Base-by-base conservation (phyloP, 140 eudicot genomes). In the Oenanthe javanica region DNA sequence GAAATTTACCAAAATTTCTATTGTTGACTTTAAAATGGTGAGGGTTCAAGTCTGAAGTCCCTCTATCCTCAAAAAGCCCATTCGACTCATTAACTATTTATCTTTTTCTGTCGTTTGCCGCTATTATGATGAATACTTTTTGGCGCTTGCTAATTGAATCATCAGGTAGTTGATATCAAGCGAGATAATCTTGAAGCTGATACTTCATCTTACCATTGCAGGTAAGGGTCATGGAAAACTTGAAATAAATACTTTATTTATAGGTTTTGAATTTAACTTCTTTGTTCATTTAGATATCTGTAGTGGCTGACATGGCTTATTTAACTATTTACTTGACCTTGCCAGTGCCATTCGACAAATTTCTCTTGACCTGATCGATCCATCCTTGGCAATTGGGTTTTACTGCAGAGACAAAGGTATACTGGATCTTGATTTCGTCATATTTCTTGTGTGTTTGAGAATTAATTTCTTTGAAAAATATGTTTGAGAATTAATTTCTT, bases 331-430 rank as follows among this genome's bases (percentile, higher is more conserved):
- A 43, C 66, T 72, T 63, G 46, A 42, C 59, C 43, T 15, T 82
- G 77, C 45, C 95, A 94, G 97, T 81, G 86, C 85, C 63, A 67
- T 90, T 79, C 84, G 96, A 16, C 94, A 94, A 72, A 84, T 94
- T 75, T 89, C 96, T 18, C 88, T 94, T 2, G 97, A 92, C 71
- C 89, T 96, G 63, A 85, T 94, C 51, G 98, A 94, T 84, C 93
- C 98, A 42, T 94, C 98, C 40, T 86, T 93, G 84, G 97, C 98
- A 59, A 91, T 93, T 52, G 98, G 98, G 71, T 93, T 93, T 86
- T 93, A 93, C 61, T 93, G 98, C 91, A 86, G 89, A 75, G 93
- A 91, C 90, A 91, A 90, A 87, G 89, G 98, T 94, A 84, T 74
- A 83, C 36, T 27, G 18, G 42, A 75, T 71, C 61, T 80, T 6